These are phyloP conservation scores for Triticum aestivum DNA, from an alignment of 176 grass and related monocot species.

Conservation along the genomic window IWGSC_CS_RefSeq_v2.1 NC_057798.1:267942191-267942690, in stretches of 20 bases:
- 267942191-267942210: not conserved
- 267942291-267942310: not conserved
- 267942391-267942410: not conserved
- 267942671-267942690: not conserved
- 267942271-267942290: no score
- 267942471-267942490: conserved; percentile 41
- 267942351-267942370: conserved; percentile 5
- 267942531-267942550: conserved; percentile 15
- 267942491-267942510: conserved; percentile 36
- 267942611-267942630: conserved; percentile 11
- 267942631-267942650: not conserved
- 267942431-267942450: conserved; percentile 38
- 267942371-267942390: not conserved
- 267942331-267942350: not conserved
- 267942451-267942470: conserved; percentile 43
- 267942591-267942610: conserved; percentile 5
- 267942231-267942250: not conserved
- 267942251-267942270: not conserved
- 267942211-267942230: not conserved
- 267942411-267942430: not conserved
- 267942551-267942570: conserved; percentile 22
- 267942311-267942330: conserved; percentile 6
- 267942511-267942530: conserved; percentile 35
- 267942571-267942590: conserved; percentile 43
- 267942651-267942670: not conserved